These are phyloP conservation scores for Saprolegnia diclina DNA, from an alignment of 352 stramenopile species.

Conservation along the genomic window DNA sequence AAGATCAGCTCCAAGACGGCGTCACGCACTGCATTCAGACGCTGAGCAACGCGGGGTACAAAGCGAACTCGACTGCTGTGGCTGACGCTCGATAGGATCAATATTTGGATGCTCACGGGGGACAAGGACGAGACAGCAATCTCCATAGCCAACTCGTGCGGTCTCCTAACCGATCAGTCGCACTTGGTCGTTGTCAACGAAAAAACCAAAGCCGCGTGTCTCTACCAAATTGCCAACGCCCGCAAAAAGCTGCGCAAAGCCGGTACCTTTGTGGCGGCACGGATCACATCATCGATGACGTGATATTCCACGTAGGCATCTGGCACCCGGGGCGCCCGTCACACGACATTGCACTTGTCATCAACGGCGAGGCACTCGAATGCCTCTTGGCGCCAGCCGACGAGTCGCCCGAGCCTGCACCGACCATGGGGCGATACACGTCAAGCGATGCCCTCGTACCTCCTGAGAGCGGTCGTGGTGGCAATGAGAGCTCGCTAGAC, in stretches of 20 bases:
- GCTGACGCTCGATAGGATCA: constrained; percentile 55
- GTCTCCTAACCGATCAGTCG: constrained; percentile 83
- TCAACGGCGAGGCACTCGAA: constrained; percentile 78
- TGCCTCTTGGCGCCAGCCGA: constrained; percentile 47
- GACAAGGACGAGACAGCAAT: constrained; percentile 99
- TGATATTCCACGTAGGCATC: constrained; percentile 41
- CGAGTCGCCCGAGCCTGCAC: not conserved
- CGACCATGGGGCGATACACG: not conserved
- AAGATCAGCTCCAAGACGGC: constrained; percentile 96
- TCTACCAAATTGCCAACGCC: constrained; percentile 20
- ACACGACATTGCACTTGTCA: constrained; percentile 64
- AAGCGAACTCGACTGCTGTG: not conserved
- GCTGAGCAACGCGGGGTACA: constrained; percentile 83
- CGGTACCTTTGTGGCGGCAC: not conserved
- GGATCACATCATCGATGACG: not conserved
- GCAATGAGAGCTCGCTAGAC: not conserved
- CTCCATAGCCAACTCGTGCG: constrained; percentile 96
- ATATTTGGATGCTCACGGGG: constrained; percentile 99
- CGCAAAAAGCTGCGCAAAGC: constrained; percentile 26
- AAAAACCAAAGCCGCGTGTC: constrained; percentile 11
- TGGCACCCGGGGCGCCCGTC: constrained; percentile 72
- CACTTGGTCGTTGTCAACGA: constrained; percentile 32
- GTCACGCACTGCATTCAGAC: constrained; percentile 95
- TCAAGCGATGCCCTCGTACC: not conserved
- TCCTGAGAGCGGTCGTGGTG: not conserved